A percentile compares a stretch with the other conserved stretches of the same genome.
Conservation (phyloP, 352 stramenopile species). For the Pythium aristosporum region DNA sequence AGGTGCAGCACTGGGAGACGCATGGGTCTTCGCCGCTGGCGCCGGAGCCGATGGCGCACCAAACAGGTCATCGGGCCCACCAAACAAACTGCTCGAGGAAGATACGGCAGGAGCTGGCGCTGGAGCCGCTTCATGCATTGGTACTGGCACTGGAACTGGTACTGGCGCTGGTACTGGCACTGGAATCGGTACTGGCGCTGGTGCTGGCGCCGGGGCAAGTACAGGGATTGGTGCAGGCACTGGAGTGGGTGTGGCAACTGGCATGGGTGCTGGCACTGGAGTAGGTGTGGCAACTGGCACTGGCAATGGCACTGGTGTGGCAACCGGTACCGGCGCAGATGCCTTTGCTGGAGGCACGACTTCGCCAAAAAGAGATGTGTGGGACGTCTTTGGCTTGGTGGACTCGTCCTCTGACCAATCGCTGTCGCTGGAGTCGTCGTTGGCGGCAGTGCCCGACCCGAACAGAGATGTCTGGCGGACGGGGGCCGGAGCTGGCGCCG, state of each 20-base stretch:
- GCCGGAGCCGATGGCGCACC: constrained; percentile 1
- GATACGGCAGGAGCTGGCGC: not conserved
- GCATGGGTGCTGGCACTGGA: not conserved
- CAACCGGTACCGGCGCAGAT: not conserved
- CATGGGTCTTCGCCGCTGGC: constrained; percentile 1
- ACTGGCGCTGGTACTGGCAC: constrained; percentile 13
- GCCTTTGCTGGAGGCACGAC: not conserved
- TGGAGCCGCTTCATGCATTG: not conserved
- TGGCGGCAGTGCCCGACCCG: constrained; percentile 4
- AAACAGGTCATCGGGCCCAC: constrained; percentile 13
- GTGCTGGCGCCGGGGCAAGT: not conserved
- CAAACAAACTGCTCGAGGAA: constrained; percentile 15
- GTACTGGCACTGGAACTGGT: constrained; percentile 22
- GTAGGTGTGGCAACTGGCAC: not conserved
- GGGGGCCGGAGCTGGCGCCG: not conserved
- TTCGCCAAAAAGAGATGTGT: constrained; percentile 14
- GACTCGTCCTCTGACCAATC: constrained; percentile 31
- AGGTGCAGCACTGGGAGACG: not conserved
- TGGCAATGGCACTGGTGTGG: constrained; percentile 23
- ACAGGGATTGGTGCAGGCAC: not conserved
- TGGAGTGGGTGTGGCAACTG: no score
- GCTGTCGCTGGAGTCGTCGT: constrained; percentile 24
- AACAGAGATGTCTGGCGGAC: constrained; percentile 21
- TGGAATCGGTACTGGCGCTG: constrained; percentile 17
- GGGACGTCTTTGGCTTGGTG: constrained; percentile 11